These are phyloP conservation scores for Epichloe sibirici DNA, from an alignment of 2,329 filamentous ascomycete genomes.

Conservation along the genomic window DNA sequence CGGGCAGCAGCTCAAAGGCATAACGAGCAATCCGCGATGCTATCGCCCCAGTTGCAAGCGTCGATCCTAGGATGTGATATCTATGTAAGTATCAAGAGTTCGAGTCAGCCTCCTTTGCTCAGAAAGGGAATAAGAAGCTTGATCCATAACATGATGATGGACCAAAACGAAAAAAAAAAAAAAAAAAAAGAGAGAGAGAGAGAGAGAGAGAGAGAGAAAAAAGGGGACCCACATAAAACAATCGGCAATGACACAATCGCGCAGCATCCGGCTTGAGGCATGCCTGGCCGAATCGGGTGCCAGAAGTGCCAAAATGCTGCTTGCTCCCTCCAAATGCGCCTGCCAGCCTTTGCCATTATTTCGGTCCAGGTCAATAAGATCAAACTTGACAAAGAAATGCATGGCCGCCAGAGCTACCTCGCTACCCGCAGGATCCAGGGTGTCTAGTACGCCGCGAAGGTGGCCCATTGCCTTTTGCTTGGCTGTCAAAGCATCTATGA, in stretches of 20 bases:
- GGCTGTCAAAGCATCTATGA: constrained; percentile 34
- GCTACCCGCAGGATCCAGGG: constrained; percentile 26
- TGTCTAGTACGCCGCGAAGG: constrained; percentile 27
- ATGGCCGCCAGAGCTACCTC: constrained; percentile 36
- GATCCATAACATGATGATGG: neutral
- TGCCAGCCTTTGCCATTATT: constrained; percentile 31
- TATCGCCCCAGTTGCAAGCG: constrained; percentile 23
- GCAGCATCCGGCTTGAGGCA: constrained; percentile 22
- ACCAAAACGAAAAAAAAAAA: neutral
- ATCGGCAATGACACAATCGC: constrained; percentile 35
- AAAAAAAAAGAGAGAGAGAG: too few species aligned
- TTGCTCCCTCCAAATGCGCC: constrained; percentile 33
- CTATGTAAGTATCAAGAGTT: constrained; percentile 11
- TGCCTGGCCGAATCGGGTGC: constrained; percentile 16
- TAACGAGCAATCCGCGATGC: constrained; percentile 27
- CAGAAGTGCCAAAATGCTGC: constrained; percentile 27
- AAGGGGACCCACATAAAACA: constrained; percentile 30
- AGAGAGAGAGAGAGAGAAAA: too few species aligned
- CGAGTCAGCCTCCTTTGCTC: neutral
- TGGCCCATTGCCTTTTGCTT: constrained; percentile 35
- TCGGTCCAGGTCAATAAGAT: constrained; percentile 36
- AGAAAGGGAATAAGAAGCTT: neutral
- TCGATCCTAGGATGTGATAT: constrained; percentile 29
- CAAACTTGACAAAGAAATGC: constrained; percentile 39
- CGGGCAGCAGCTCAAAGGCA: constrained; percentile 25